A percentile compares a stretch with the other conserved stretches of the same genome.
These are phyloP conservation scores for Takakia lepidozioides DNA, from an alignment of 225 moss, liverwort and hornwort species.

Conservation along the genomic window DNA sequence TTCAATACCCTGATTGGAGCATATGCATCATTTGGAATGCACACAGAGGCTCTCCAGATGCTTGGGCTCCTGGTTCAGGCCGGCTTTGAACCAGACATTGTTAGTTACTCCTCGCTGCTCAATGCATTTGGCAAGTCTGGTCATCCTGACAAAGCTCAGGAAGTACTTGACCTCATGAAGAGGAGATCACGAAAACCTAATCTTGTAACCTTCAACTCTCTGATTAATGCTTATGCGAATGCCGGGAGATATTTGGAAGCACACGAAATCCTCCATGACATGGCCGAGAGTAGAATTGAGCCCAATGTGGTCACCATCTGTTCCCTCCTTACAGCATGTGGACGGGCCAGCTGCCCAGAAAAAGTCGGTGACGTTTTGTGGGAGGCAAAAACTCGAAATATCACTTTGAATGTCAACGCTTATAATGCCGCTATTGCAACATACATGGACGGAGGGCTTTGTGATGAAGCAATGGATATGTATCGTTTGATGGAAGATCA, in stretches of 20 bases:
- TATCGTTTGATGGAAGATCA: constrained; percentile 53
- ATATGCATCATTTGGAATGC: constrained; percentile 68
- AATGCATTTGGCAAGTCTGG: constrained; percentile 88
- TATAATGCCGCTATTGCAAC: constrained; percentile 75
- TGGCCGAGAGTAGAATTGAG: constrained; percentile 62
- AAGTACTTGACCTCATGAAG: constrained; percentile 71
- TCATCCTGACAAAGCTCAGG: constrained; percentile 68
- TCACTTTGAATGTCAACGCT: constrained; percentile 56
- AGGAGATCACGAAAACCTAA: constrained; percentile 68
- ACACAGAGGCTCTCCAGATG: constrained; percentile 52
- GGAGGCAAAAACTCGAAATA: constrained; percentile 47
- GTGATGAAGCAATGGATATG: constrained; percentile 39
- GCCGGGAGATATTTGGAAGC: constrained; percentile 65
- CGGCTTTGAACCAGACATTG: constrained; percentile 79
- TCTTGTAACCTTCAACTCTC: constrained; percentile 75
- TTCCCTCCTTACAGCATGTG: constrained; percentile 75
- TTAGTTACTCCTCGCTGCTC: constrained; percentile 81
- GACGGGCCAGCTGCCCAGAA: constrained; percentile 45
- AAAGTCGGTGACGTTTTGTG: constrained; percentile 56
- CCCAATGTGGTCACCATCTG: constrained; percentile 88
- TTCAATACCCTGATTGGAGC: constrained; percentile 84
- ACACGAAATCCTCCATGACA: constrained; percentile 68
- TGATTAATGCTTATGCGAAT: constrained; percentile 60
- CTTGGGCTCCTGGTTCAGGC: constrained; percentile 52
- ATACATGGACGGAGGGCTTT: constrained; percentile 38